These are phyloP conservation scores for Thalassia testudinum DNA, from an alignment of 116 monocot genomes.

Conservation along the genomic window DNA sequence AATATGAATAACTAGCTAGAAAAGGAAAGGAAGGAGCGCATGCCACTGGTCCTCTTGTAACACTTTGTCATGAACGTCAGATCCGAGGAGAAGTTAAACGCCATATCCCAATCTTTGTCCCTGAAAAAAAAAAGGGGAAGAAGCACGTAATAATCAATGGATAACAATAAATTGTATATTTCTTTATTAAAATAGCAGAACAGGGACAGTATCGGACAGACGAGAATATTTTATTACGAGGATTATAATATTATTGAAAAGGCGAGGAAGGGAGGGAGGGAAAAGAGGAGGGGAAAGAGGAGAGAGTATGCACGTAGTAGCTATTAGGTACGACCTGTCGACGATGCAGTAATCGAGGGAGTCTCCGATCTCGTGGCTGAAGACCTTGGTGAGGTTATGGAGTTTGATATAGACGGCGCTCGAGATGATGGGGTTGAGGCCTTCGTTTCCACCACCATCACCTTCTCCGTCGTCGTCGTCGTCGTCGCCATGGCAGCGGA, in stretches of 20 bases:
- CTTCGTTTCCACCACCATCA: neutral
- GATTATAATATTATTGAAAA: no score
- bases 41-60: slow-evolving; percentile 4
- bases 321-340: slow-evolving; percentile 8
- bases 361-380: slow-evolving; percentile 17
- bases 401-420: slow-evolving; percentile 30
- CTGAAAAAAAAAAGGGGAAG: slow-evolving; percentile 20
- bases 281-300: no score
- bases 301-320: no score
- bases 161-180: no score
- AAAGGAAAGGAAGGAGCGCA: no score
- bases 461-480: neutral
- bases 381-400: slow-evolving; percentile 24
- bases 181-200: no score
- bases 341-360: slow-evolving; percentile 28
- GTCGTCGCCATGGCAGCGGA: neutral
- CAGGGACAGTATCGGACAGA: no score
- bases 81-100: slow-evolving; percentile 76
- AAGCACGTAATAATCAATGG: no score
- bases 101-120: slow-evolving; percentile 59
- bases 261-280: neutral
- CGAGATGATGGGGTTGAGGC: slow-evolving; percentile 15
- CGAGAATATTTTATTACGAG: no score
- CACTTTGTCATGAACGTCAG: slow-evolving; percentile 47
- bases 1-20: no score